Percentiles rank a stretch among this genome's conserved stretches.
Conservation (phyloP, 345 rosid species). For the Adansonia digitata region DNA sequence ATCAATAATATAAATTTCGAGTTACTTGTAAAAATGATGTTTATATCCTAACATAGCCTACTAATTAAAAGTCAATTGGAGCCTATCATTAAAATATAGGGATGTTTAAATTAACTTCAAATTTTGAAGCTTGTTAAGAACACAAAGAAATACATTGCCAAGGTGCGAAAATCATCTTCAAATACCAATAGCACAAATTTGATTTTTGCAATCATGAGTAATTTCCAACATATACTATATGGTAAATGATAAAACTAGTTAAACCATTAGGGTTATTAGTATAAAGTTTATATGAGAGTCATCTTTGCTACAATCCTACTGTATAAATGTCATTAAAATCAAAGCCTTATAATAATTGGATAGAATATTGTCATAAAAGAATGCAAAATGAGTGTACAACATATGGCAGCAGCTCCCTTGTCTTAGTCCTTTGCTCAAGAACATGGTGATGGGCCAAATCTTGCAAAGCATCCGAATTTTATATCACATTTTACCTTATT, state of each 20-base stretch:
- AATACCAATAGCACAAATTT: not conserved
- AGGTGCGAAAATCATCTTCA: too few relatives aligned
- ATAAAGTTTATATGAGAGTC: not conserved
- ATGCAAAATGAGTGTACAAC: too few relatives aligned
- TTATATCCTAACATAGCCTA: too few relatives aligned
- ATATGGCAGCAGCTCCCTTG: not conserved
- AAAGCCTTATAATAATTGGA: not conserved
- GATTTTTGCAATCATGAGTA: not conserved
- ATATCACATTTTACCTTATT: too few relatives aligned
- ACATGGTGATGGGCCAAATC: not conserved
- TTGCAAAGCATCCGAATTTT: constrained; percentile 6
- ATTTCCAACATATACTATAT: not conserved
- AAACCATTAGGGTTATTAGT: not conserved
- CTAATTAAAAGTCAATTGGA: too few relatives aligned
- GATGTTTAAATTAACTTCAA: too few relatives aligned
- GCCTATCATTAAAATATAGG: too few relatives aligned
- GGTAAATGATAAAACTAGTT: not conserved
- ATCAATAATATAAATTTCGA: too few relatives aligned
- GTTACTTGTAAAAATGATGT: too few relatives aligned
- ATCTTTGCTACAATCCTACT: not conserved
- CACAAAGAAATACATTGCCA: too few relatives aligned
- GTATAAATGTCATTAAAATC: not conserved
- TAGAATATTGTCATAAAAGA: too few relatives aligned
- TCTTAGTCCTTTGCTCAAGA: not conserved
- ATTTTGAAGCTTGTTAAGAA: too few relatives aligned